Evolutionary conservation across 768 basidiomycete species (phyloP).

Genomic region (Lactarius tabidus): DNA sequence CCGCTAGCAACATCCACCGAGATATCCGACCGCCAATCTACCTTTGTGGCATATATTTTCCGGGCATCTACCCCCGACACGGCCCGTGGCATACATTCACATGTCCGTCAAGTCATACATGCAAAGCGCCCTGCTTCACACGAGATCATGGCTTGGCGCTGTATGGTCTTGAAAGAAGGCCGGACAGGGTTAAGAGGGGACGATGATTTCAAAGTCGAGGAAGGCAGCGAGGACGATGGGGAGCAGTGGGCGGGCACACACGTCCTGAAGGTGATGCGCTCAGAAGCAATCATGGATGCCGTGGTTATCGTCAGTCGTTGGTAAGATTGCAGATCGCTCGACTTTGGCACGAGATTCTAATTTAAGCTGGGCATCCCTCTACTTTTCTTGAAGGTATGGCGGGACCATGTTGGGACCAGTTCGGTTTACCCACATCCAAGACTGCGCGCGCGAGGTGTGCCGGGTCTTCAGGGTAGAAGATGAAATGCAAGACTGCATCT

Average conservation of each 20-base stretch:
- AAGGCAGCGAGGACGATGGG: constrained; percentile 69
- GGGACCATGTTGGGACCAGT: constrained; percentile 75
- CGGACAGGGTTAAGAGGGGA: constrained; percentile 62
- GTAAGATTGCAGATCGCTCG: constrained; percentile 36
- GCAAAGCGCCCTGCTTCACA: constrained; percentile 56
- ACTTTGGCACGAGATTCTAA: neutral
- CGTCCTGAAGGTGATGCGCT: constrained; percentile 63
- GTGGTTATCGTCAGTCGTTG: constrained; percentile 78
- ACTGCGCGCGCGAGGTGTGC: constrained; percentile 71
- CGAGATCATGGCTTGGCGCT: constrained; percentile 76
- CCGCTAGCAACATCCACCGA: constrained; percentile 62
- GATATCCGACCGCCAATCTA: constrained; percentile 69
- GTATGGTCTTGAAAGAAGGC: constrained; percentile 65
- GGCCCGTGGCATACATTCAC: constrained; percentile 46
- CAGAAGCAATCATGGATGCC: constrained; percentile 68
- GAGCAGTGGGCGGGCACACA: constrained; percentile 67
- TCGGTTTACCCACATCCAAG: constrained; percentile 73
- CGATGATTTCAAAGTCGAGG: constrained; percentile 68
- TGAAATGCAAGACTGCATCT: constrained; percentile 59
- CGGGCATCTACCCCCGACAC: constrained; percentile 48
- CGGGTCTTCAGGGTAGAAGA: constrained; percentile 61
- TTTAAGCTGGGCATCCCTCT: neutral
- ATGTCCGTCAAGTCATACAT: constrained; percentile 57
- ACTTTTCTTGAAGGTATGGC: constrained; percentile 54
- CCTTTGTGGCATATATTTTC: constrained; percentile 64